Evolutionary conservation across 306 rosid genomes (phyloP), one percentile per base, ranked within the genome.

Genomic region (Glycyrrhiza uralensis): DNA sequence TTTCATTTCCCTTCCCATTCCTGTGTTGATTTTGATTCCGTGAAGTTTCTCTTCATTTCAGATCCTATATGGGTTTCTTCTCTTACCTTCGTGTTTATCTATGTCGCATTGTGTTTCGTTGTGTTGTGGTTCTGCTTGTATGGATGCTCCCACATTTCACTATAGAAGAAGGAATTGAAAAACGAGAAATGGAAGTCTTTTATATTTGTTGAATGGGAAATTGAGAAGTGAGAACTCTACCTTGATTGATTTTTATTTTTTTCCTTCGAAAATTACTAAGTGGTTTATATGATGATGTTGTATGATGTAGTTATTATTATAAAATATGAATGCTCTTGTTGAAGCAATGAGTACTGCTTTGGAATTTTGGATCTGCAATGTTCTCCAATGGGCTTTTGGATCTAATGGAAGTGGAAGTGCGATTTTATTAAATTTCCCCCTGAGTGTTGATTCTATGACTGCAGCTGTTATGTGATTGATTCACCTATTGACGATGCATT

Each of bases 51-150:
- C 15, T 38, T 62, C 57, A 13, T 23, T 69, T 62, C 68, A 54
- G 77, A 75, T 75, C 36, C 36, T 65, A 38, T 26, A 12, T 28
- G 66, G 15, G 22, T 65, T 75, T 75, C 42, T 65, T 57, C 39
- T 64, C 1, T 58, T 7, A 12, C 29, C 55, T 55, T 56, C 28
- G 33, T 32, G 14, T 47, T 54, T 44, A 23, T 47, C 50, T 23
- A 14, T 51, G 29, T 7, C 10, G 18, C 35, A 14, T 15, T 75
- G 49, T 17, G n/a, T n/a, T n/a, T n/a, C n/a, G 58, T 10, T 63
- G 20, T 60, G 6, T 61, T 47, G 11, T 18, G 7, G 33, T 76
- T 56, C 42, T 63, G 60, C 22, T 49, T 57, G 11, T 24, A 68
- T 35, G 11, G 35, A 68, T 35, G 60, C 69, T 66, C 22, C 2